Evolutionary conservation across 768 basidiomycete genomes (phyloP), one percentile per base, ranked within the genome.

Genomic region (Leccinum broughii): DNA sequence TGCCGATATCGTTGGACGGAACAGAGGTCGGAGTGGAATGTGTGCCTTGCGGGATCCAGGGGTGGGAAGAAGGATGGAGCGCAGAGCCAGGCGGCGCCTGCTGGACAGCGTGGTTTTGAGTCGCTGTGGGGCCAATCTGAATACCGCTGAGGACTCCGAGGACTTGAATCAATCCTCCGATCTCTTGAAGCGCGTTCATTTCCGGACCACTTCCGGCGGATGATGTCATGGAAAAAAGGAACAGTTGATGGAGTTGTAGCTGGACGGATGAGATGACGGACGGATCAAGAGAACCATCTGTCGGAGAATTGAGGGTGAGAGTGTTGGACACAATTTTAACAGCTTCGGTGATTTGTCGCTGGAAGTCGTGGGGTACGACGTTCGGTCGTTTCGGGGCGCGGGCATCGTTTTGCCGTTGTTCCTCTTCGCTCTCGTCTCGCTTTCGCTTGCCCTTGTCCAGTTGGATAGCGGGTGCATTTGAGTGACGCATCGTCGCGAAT

Each of bases 101-200:
- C 20, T 57, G 60, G 56, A 77, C 50, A 26, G 60, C 52, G 52
- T 79, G 69, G 61, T 58, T 62, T 7, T 61, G 60, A 7, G 81
- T 77, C 49, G 68, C 54, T 30, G 77, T 63, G 17, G 77, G 72
- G 10, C 76, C 80, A 55, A 93, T 92, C 65, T 85, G 88, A 48
- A 90, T 86, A 2, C 87, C 89, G 62, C 86, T 89, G 60, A 93
- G 81, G 35, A 92, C 87, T 20, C 90, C 90, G 49, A 93, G 81
- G 63, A 92, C 88, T 66, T 92, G 90, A 58, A 92, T 89, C 55
- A 93, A 79, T n/a, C 88, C 89, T 48, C 86, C 83, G 44, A 92
- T 83, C 72, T 93, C 90, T 69, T 90, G 89, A 1, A 92, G 75
- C 1, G 80, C 77, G 58, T 82, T 81, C 76, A 81, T 83, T 55